Evolutionary conservation across 306 rosid species (phyloP).

Genomic region (Vicia sativa): DNA sequence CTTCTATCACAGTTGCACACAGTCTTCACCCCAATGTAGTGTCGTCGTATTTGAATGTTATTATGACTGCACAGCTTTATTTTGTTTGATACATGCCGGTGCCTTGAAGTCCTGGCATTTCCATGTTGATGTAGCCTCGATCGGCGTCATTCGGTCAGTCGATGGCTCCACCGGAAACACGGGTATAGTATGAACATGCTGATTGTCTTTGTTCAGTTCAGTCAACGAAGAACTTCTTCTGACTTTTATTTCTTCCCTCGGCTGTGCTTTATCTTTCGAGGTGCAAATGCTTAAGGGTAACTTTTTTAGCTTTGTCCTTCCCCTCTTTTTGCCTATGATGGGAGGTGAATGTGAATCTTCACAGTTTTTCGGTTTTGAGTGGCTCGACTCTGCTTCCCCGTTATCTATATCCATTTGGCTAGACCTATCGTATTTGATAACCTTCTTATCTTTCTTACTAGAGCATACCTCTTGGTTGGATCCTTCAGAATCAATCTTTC

Average conservation of each 20-base stretch:
- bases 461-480: slow-evolving; percentile 57
- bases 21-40: slow-evolving; percentile 43
- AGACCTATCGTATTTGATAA: slow-evolving; percentile 51
- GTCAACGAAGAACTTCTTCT: slow-evolving; percentile 52
- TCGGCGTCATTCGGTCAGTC: slow-evolving; percentile 57
- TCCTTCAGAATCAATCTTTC: slow-evolving; percentile 57
- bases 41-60: slow-evolving; percentile 43
- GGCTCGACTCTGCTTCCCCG: slow-evolving; percentile 75
- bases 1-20: slow-evolving; percentile 47
- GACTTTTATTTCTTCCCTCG: slow-evolving; percentile 60
- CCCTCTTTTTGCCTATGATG: slow-evolving; percentile 74
- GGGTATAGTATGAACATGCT: slow-evolving; percentile 50
- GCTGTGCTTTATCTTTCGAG: slow-evolving; percentile 66
- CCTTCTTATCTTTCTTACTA: slow-evolving; percentile 61
- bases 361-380: slow-evolving; percentile 51
- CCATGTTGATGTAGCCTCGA: slow-evolving; percentile 71
- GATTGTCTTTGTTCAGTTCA: slow-evolving; percentile 54
- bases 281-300: slow-evolving; percentile 81
- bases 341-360: slow-evolving; percentile 53
- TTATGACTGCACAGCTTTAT: slow-evolving; percentile 77
- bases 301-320: slow-evolving; percentile 85
- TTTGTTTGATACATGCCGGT: slow-evolving; percentile 73
- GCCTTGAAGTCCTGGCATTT: slow-evolving; percentile 83
- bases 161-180: slow-evolving; percentile 65
- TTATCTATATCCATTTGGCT: slow-evolving; percentile 51